phyloP scores from a whole-genome alignment of 305 asterid species.

The Plantago coronopus region DNA sequence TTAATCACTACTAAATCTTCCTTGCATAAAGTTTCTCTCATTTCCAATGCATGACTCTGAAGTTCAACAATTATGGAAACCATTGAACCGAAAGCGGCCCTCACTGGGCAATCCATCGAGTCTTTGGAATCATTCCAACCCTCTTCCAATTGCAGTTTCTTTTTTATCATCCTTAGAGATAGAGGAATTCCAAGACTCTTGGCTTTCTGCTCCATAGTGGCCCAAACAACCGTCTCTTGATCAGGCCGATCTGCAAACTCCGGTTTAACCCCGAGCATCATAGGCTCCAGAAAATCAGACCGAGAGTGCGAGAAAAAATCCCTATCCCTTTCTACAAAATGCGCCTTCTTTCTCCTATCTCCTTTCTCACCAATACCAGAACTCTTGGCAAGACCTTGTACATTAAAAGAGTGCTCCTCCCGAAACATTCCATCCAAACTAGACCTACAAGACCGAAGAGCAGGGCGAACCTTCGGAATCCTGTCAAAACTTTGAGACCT shows the following conservation, averaged over 20 bases:
- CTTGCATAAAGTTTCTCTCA: constrained; percentile 55
- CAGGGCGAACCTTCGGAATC: constrained; percentile 21
- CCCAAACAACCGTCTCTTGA: constrained; percentile 42
- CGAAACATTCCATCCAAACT: constrained; percentile 34
- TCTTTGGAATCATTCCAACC: constrained; percentile 31
- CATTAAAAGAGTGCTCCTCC: constrained; percentile 16
- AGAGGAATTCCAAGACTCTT: constrained; percentile 66
- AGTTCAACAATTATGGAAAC: constrained; percentile 65
- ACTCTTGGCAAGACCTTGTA: constrained; percentile 26
- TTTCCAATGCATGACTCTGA: constrained; percentile 60
- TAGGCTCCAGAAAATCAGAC: constrained; percentile 65
- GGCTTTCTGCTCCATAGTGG: constrained; percentile 60
- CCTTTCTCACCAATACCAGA: constrained; percentile 19
- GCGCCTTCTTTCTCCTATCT: constrained; percentile 21
- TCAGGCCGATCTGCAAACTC: constrained; percentile 68
- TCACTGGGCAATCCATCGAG: constrained; percentile 40
- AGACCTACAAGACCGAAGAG: constrained; percentile 39
- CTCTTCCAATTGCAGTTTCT: constrained; percentile 46
- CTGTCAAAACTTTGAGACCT: constrained; percentile 31
- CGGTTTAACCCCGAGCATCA: constrained; percentile 63
- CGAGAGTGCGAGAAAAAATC: constrained; percentile 38
- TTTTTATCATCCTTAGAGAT: constrained; percentile 78
- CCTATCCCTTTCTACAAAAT: constrained; percentile 24
- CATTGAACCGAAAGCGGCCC: constrained; percentile 67
- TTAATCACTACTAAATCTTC: constrained; percentile 54